Base-by-base conservation (phyloP, 306 rosid genomes). In the Lagenaria siceraria region DNA sequence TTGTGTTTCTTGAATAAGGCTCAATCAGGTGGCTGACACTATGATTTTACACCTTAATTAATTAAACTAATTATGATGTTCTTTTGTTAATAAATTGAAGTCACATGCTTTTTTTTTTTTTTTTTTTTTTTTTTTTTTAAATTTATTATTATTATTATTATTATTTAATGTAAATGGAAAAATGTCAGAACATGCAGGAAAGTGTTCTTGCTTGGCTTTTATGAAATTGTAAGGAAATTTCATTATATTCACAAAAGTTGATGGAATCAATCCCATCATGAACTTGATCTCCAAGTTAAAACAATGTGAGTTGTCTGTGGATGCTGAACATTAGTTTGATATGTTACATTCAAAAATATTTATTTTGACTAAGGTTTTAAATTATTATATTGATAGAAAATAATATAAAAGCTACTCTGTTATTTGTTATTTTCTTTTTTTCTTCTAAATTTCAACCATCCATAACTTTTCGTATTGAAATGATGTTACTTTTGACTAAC, bases 201-300 rank as follows among this genome's bases (percentile, higher is more conserved):
- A 72, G 24, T 14, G 21, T 1, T 46, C 7, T 21, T 40, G 43
- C 60, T 65, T 64, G 76, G 76, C 62, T 78, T 77, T 75, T 56
- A 54, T 90, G 87, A 83, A 85, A 79, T 53, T 52, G 43, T 59
- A 62, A 86, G 86, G 92, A 87, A 90, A 77, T 84, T 87, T 90
- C 90, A 82, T n/a, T n/a, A n/a, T n/a, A n/a, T 70, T 38, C 12
- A 48, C 25, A 78, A 53, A 80, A 78, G 73, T 63, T 38, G 66
- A 68, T 76, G 18, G 15, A 11, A 54, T 71, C 24, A 49, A 70
- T 48, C 72, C 62, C 72, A 61, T 53, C 61, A 65, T 77, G 17
- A 81, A 73, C 82, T 81, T 80, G 83, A 73, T 76, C 80, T 55
- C 65, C 27, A 31, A 21, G 19, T 43, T 75, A 48, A 43, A 71